Base-by-base conservation (phyloP, 2,329 filamentous ascomycete genomes). In the Aureobasidium sp. region DNA sequence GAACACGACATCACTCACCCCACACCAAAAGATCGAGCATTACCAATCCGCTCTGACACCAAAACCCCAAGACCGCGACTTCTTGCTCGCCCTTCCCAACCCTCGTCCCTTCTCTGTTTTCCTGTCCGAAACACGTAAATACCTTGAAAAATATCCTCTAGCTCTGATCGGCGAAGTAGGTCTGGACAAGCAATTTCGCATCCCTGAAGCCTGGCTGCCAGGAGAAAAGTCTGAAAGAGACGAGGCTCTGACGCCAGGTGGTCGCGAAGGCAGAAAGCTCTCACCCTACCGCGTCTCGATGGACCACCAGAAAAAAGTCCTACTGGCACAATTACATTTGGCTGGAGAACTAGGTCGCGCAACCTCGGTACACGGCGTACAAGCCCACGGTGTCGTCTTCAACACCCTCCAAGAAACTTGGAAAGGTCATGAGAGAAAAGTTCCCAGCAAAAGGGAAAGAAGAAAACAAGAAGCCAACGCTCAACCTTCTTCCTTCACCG, bases 161-260 rank as follows among this genome's bases (percentile, higher is more conserved):
- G 85, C 86, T 1, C 74, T 91, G 1, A 74, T 93, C 1, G 88
- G 88, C 16, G 88, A 93, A 68, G 78, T 90, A 24, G 88, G 88
- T 1, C 68, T 93, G 14, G 88, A 93, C 68, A 86, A 85, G 60
- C 79, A 79, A 8, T 91, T 90, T 62, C 82, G 86, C 11, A 78
- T 93, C 19, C 88, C 88, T 0, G 73, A 78, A 59, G 69, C 75
- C 14, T 81, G 76, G 78, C 69, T 74, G 2, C 65, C 75, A 11
- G 64, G 64, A 4, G 54, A 64, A 3, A 61, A 71, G 44, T 63
- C 65, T 2, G 60, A 68, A 8, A 70, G 76, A 39, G 72, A 81
- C 58, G 66, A 69, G 19, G 65, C 63, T 3, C 68, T 86, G 17
- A 89, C 86, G 0, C 81, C 83, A 0, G 86, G 86, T 2, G 82